phyloP scores from a whole-genome alignment of 768 basidiomycete genomes.

The Gymnopilus junonius region DNA sequence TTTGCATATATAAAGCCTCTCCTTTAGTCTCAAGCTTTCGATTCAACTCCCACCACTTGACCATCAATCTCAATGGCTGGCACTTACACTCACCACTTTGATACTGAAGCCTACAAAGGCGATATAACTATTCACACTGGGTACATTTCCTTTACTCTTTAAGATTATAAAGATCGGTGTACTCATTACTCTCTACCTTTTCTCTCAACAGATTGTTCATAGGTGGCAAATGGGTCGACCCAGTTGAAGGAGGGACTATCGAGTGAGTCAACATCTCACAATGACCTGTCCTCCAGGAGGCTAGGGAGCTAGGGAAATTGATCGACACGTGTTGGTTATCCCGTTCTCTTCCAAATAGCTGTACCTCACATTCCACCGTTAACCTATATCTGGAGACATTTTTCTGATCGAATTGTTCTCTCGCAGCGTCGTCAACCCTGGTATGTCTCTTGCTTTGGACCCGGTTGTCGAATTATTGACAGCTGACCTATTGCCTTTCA shows the following conservation, averaged over 20 bases:
- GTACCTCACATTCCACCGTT: not conserved
- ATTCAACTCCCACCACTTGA: not conserved
- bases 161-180: not conserved
- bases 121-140: constrained; percentile 60
- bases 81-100: constrained; percentile 52
- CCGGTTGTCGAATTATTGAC: not conserved
- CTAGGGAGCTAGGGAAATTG: not conserved
- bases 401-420: not conserved
- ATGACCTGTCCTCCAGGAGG: not conserved
- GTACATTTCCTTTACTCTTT: constrained; percentile 10
- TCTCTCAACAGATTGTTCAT: constrained; percentile 61
- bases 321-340: not conserved
- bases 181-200: not conserved
- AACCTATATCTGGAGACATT: constrained; percentile 5
- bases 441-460: constrained; percentile 23
- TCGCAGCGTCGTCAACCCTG: constrained; percentile 58
- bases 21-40: not conserved
- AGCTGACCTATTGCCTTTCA: constrained; percentile 24
- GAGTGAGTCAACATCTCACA: constrained; percentile 50
- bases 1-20: not conserved
- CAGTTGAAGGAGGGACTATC: constrained; percentile 60
- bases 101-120: constrained; percentile 59
- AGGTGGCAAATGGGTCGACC: constrained; percentile 66
- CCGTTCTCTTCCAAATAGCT: not conserved
- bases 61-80: constrained; percentile 32